Evolutionary conservation across 2,329 filamentous ascomycete genomes (phyloP).

Genomic region (Beauveria sp.): DNA sequence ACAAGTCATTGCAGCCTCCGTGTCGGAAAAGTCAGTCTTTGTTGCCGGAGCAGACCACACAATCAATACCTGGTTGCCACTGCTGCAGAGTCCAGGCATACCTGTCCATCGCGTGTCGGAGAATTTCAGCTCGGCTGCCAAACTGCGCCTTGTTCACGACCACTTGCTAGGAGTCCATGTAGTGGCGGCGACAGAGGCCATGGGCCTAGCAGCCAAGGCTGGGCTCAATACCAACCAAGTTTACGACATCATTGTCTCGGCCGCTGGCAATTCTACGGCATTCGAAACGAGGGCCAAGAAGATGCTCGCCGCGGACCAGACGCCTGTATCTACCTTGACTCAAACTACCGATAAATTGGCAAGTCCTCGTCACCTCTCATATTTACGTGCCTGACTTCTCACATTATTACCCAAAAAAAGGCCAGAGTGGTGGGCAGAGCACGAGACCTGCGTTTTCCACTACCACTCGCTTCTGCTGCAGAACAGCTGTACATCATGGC

Average conservation of each 20-base stretch:
- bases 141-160: conserved; percentile 48
- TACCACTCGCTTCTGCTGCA: conserved; percentile 26
- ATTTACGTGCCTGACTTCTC: neutral
- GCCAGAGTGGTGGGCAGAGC: conserved; percentile 21
- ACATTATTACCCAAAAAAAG: neutral
- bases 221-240: conserved; percentile 34
- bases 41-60: neutral
- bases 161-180: conserved; percentile 46
- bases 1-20: neutral
- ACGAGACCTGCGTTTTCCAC: conserved; percentile 24
- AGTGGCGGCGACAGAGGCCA: conserved; percentile 41
- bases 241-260: conserved; percentile 22
- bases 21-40: neutral
- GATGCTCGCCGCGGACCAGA: conserved; percentile 43
- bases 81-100: neutral
- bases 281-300: conserved; percentile 49
- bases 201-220: conserved; percentile 41
- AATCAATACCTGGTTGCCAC: neutral
- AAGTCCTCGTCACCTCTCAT: conserved; percentile 2
- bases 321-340: conserved; percentile 26
- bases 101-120: neutral
- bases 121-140: neutral
- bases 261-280: conserved; percentile 39
- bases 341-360: conserved; percentile 31
- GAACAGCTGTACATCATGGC: conserved; percentile 27